Percentiles rank a stretch among this genome's conserved stretches.
Conservation (phyloP, 2,329 filamentous ascomycete species). For the Pseudogymnoascus sp. region DNA sequence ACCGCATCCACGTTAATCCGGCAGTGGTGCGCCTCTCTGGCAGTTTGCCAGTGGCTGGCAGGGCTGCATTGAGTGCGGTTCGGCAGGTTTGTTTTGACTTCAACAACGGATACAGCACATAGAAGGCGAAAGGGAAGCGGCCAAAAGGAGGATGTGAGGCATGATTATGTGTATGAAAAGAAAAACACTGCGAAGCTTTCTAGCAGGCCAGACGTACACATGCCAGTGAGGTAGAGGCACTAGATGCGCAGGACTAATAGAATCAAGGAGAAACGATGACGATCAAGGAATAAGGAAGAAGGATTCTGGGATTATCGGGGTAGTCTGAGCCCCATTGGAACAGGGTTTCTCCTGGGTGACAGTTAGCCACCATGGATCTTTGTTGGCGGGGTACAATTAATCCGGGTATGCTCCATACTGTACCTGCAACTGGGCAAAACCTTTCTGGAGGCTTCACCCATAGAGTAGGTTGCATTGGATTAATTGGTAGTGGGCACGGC, state of each 20-base stretch:
- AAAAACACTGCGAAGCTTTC: background rate
- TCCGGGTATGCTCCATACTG: conserved; percentile 1
- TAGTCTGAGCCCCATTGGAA: background rate
- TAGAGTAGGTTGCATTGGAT: background rate
- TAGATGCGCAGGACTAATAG: background rate
- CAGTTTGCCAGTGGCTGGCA: background rate
- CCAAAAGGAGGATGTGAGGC: background rate
- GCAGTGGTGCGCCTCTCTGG: conserved; percentile 7
- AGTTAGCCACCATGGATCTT: background rate
- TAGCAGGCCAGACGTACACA: background rate
- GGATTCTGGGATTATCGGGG: background rate
- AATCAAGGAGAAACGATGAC: background rate
- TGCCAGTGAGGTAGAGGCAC: background rate
- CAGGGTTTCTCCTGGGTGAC: background rate
- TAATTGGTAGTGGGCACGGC: background rate
- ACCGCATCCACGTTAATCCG: conserved; percentile 6
- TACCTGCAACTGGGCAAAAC: background rate
- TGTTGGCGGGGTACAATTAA: conserved; percentile 1
- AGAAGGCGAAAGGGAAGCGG: no score
- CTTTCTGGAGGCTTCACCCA: background rate
- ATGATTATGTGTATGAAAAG: background rate
- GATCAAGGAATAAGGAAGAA: background rate
- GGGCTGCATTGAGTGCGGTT: background rate
- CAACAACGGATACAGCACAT: background rate
- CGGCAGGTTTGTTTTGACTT: background rate